Conservation (phyloP, 768 basidiomycete species). For the Astraeus odoratus region DNA sequence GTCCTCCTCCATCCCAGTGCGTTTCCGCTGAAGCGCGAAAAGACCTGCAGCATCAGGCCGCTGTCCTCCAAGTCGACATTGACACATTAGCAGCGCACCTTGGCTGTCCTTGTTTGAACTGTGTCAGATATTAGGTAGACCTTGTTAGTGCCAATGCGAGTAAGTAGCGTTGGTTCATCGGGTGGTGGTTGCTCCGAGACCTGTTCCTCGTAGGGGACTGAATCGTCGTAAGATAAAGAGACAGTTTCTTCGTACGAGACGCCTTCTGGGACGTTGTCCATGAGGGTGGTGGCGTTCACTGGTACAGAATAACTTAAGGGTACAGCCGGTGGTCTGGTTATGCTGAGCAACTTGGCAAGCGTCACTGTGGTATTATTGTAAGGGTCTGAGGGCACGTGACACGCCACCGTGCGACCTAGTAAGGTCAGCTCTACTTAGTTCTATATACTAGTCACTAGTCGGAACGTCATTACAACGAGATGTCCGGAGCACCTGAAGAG, state of each 20-base stretch:
- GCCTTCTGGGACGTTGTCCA: slow-evolving; percentile 43
- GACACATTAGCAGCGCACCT: slow-evolving; percentile 59
- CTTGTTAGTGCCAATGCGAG: slow-evolving; percentile 65
- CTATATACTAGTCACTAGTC: not conserved
- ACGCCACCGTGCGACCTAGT: not conserved
- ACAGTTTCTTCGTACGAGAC: slow-evolving; percentile 25
- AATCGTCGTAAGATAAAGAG: slow-evolving; percentile 49
- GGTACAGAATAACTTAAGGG: too few relatives aligned
- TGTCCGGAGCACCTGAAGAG: slow-evolving; percentile 27
- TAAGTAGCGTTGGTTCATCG: slow-evolving; percentile 36
- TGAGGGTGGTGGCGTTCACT: too few relatives aligned
- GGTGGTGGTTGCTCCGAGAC: slow-evolving; percentile 26
- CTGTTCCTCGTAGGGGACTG: slow-evolving; percentile 52
- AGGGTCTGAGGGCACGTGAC: slow-evolving; percentile 1
- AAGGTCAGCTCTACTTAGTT: not conserved
- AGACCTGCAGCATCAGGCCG: slow-evolving; percentile 38
- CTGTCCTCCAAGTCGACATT: slow-evolving; percentile 29
- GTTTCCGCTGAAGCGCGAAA: slow-evolving; percentile 38
- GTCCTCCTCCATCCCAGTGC: slow-evolving; percentile 33
- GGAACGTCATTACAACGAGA: slow-evolving; percentile 3
- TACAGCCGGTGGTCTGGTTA: not conserved
- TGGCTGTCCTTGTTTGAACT: slow-evolving; percentile 49
- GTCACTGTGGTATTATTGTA: too few relatives aligned
- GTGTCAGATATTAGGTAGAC: slow-evolving; percentile 75
- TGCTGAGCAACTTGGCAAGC: not conserved